phyloP scores from a whole-genome alignment of 345 rosid species.

The Jatropha curcas region DNA sequence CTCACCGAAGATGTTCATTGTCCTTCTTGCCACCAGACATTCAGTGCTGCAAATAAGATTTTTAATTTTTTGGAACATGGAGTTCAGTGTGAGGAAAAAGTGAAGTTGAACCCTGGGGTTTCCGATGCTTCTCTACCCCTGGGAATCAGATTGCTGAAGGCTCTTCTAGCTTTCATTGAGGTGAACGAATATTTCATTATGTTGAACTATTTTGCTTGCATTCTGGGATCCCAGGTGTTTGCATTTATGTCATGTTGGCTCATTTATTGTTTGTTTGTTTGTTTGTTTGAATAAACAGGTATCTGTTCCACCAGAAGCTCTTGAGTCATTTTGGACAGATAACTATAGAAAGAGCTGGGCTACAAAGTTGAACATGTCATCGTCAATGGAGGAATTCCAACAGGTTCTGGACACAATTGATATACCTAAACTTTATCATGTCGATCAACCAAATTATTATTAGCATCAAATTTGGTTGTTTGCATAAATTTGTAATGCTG shows the following conservation, averaged over 20 bases:
- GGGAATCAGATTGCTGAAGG: conserved; percentile 74
- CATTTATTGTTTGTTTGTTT: neutral
- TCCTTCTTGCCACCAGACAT: conserved; percentile 63
- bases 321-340: conserved; percentile 72
- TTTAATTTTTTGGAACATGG: conserved; percentile 39
- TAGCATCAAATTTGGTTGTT: neutral
- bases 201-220: neutral
- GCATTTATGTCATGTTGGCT: neutral
- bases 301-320: conserved; percentile 74
- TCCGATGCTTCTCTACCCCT: conserved; percentile 58
- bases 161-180: conserved; percentile 66
- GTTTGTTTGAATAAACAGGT: conserved; percentile 45
- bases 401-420: conserved; percentile 50
- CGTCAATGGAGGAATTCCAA: conserved; percentile 64
- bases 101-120: conserved; percentile 33
- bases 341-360: conserved; percentile 57
- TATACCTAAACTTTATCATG: neutral
- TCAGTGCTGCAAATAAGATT: conserved; percentile 33
- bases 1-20: conserved; percentile 59
- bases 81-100: conserved; percentile 45
- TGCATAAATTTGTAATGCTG: neutral
- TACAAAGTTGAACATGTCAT: conserved; percentile 52
- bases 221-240: neutral
- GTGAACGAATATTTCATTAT: conserved; percentile 34
- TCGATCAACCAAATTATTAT: neutral